Evolutionary conservation across 345 rosid species (phyloP).

Genomic region (Physaria fendleri): DNA sequence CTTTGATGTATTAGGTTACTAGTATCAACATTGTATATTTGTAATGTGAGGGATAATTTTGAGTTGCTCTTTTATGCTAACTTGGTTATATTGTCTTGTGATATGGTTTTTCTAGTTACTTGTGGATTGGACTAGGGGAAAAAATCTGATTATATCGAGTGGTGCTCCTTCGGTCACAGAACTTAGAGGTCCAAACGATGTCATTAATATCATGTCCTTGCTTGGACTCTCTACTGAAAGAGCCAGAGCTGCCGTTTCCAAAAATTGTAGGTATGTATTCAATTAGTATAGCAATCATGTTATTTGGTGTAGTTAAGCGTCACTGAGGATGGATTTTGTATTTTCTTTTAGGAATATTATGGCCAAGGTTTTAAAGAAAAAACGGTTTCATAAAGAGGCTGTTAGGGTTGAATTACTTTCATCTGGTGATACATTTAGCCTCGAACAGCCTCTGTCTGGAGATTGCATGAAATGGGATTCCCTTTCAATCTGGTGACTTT

Average conservation of each 20-base stretch:
- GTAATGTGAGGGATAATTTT: not conserved
- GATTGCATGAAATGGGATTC: slow-evolving; percentile 83
- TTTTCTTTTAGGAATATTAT: slow-evolving; percentile 50
- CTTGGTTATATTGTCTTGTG: not conserved
- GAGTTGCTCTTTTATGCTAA: not conserved
- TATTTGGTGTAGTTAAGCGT: not conserved
- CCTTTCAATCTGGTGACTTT: too few species aligned
- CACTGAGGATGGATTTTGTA: not conserved
- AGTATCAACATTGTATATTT: not conserved
- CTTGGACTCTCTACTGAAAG: slow-evolving; percentile 64
- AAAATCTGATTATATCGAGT: slow-evolving; percentile 71
- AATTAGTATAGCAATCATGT: not conserved
- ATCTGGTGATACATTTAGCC: slow-evolving; percentile 31
- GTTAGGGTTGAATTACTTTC: slow-evolving; percentile 54
- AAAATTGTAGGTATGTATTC: slow-evolving; percentile 63
- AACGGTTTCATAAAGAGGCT: slow-evolving; percentile 63
- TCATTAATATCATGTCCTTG: slow-evolving; percentile 64
- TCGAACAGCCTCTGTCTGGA: slow-evolving; percentile 33
- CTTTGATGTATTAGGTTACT: not conserved
- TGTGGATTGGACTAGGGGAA: slow-evolving; percentile 85
- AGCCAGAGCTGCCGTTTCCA: slow-evolving; percentile 71
- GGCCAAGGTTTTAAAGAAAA: slow-evolving; percentile 57
- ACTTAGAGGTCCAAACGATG: slow-evolving; percentile 84
- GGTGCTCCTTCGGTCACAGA: slow-evolving; percentile 62
- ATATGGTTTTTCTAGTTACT: slow-evolving; percentile 41